Evolutionary conservation across 148 eudicot genomes (phyloP).

Genomic region (Limonium bicolor): DNA sequence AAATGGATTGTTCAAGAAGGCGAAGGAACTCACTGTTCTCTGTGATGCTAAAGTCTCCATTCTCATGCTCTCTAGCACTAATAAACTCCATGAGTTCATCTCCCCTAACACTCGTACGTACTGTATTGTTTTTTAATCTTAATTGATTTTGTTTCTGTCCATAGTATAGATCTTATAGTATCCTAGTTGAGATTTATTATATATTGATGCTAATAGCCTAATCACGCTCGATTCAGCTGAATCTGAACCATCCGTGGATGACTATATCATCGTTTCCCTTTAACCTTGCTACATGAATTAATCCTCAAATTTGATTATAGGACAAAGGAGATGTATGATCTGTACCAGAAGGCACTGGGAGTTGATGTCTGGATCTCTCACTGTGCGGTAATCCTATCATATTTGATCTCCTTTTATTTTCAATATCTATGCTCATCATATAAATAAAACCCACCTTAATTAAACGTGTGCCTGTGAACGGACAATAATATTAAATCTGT

Average conservation of each 20-base stretch:
- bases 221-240: no score
- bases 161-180: not conserved
- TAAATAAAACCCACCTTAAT: not conserved
- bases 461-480: not conserved
- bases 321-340: constrained; percentile 48
- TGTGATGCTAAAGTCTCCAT: constrained; percentile 81
- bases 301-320: constrained; percentile 13
- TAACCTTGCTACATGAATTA: not conserved
- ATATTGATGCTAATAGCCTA: not conserved
- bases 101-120: constrained; percentile 53
- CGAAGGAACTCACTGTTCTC: constrained; percentile 64
- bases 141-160: not conserved
- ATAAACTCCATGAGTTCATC: constrained; percentile 55
- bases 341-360: constrained; percentile 35
- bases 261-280: not conserved
- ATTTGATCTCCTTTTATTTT: not conserved
- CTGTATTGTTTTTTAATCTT: not conserved
- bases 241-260: no score
- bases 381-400: constrained; percentile 35
- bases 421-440: not conserved
- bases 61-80: constrained; percentile 63
- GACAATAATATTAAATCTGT: not conserved
- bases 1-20: constrained; percentile 82
- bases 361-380: constrained; percentile 72
- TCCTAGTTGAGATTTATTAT: not conserved